A percentile compares a stretch with the other conserved stretches of the same genome.
phyloP scores from a whole-genome alignment of 108 stramenopile species.

The Epipyxis sp. region DNA sequence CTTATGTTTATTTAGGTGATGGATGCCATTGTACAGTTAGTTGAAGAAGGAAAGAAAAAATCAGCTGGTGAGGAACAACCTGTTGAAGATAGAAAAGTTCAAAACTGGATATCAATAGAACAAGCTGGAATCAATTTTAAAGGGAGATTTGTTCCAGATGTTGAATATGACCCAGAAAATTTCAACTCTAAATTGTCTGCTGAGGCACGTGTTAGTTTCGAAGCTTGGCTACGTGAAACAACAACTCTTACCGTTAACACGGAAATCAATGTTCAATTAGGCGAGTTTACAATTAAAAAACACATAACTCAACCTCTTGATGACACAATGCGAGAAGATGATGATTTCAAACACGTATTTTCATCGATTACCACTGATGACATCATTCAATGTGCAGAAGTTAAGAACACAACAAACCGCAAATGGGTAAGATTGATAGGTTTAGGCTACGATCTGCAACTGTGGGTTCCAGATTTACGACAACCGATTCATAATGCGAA shows the following conservation, averaged over 20 bases:
- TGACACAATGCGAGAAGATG: constrained; percentile 75
- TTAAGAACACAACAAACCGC: constrained; percentile 87
- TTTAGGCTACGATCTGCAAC: constrained; percentile 86
- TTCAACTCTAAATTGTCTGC: constrained; percentile 64
- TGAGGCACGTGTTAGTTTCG: constrained; percentile 59
- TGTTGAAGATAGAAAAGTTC: constrained; percentile 53
- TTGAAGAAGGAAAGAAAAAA: constrained; percentile 65
- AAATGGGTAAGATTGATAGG: constrained; percentile 95
- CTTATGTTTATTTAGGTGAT: too few relatives aligned
- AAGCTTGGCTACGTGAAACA: constrained; percentile 92
- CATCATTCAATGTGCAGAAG: constrained; percentile 80
- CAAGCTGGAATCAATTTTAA: constrained; percentile 72
- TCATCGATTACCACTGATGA: constrained; percentile 53
- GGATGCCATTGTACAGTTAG: constrained; percentile 88
- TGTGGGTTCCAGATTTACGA: constrained; percentile 64
- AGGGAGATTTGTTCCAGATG: constrained; percentile 93
- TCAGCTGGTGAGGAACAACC: neutral
- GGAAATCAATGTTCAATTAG: constrained; percentile 89
- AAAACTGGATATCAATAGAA: constrained; percentile 87
- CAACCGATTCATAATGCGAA: constrained; percentile 16
- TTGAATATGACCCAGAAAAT: constrained; percentile 69
- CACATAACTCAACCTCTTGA: constrained; percentile 94
- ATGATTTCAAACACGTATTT: constrained; percentile 66
- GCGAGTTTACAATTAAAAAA: constrained; percentile 94
- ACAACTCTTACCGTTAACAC: constrained; percentile 95